These are phyloP conservation scores for Penicillium herquei DNA, from an alignment of 495 filamentous ascomycete species.

Conservation along the genomic window DNA sequence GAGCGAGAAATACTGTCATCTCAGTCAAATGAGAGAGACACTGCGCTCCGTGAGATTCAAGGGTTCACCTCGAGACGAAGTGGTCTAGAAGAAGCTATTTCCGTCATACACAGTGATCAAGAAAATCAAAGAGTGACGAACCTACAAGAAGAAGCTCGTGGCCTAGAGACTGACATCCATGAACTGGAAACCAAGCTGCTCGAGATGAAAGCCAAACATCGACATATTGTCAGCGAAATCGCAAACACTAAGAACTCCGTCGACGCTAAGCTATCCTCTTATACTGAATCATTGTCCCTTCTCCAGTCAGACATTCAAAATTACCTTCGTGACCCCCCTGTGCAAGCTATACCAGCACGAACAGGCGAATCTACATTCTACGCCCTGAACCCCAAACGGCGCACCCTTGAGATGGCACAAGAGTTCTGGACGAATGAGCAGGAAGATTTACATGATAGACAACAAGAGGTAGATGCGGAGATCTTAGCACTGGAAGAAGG, in stretches of 20 bases:
- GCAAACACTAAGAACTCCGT: conserved; percentile 62
- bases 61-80: conserved; percentile 53
- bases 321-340: conserved; percentile 40
- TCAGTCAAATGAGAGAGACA: conserved; percentile 57
- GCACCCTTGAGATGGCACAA: conserved; percentile 74
- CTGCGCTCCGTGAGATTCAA: conserved; percentile 59
- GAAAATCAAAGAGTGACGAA: conserved; percentile 34
- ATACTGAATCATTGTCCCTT: conserved; percentile 53
- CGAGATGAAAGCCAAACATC: conserved; percentile 63
- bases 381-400: conserved; percentile 61
- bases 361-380: conserved; percentile 36
- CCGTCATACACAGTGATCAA: conserved; percentile 36
- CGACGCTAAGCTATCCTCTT: conserved; percentile 59
- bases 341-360: conserved; percentile 41
- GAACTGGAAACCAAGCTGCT: conserved; percentile 64
- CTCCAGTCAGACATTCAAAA: conserved; percentile 50
- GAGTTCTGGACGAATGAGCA: conserved; percentile 74
- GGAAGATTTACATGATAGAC: conserved; percentile 53
- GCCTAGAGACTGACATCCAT: conserved; percentile 60
- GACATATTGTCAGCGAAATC: conserved; percentile 58
- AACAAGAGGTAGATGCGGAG: conserved; percentile 63
- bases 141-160: conserved; percentile 51
- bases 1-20: conserved; percentile 61
- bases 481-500: conserved; percentile 80
- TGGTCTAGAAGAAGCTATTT: conserved; percentile 47